These are phyloP conservation scores for Neofusicoccum kwambonambiense DNA, from an alignment of 2,329 filamentous ascomycete genomes.

Conservation along the genomic window DNA sequence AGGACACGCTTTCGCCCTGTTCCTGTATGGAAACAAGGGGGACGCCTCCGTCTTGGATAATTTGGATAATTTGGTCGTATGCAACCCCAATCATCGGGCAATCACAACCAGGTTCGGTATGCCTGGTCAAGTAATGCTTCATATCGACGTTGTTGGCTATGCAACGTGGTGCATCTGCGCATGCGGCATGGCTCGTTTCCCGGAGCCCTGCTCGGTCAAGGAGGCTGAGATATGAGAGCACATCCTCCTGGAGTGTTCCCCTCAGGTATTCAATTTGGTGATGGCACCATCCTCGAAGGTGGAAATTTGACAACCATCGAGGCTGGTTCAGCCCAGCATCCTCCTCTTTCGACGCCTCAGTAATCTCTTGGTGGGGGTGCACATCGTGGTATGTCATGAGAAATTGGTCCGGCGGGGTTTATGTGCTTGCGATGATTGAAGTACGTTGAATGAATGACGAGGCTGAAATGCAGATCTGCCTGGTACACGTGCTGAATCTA, in stretches of 20 bases:
- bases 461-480: too few relatives aligned
- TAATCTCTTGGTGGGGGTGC: too few relatives aligned
- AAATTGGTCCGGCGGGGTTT: too few relatives aligned
- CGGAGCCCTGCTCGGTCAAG: background rate
- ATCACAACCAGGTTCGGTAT: background rate
- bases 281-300: conserved; percentile 7
- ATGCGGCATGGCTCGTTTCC: background rate
- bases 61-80: background rate
- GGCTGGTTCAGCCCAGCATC: too few relatives aligned
- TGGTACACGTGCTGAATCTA: too few relatives aligned
- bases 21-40: background rate
- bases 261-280: conserved; percentile 4
- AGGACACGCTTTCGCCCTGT: background rate
- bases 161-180: conserved; percentile 6
- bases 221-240: background rate
- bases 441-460: too few relatives aligned
- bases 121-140: conserved; percentile 2
- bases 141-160: conserved; percentile 11
- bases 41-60: background rate
- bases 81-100: background rate
- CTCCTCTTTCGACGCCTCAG: too few relatives aligned
- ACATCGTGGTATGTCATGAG: too few relatives aligned
- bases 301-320: too few relatives aligned
- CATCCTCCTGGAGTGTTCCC: background rate
- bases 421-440: too few relatives aligned